phyloP scores from a whole-genome alignment of 805 yeast species.

The Maudiozyma pseudohumilis region DNA sequence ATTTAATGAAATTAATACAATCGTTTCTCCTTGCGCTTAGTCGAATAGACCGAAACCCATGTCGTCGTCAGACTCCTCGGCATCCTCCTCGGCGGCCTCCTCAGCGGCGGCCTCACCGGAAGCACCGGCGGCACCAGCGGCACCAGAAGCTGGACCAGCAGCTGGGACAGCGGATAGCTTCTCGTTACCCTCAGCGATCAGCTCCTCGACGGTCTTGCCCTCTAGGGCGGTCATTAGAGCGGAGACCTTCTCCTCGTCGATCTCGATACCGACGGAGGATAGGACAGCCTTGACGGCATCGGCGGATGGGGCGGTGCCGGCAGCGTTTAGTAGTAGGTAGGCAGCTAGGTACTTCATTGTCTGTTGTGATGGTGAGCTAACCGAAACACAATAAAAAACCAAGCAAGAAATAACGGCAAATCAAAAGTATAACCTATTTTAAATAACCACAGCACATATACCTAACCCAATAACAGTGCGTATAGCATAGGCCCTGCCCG shows the following conservation, averaged over 20 bases:
- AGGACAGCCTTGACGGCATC: constrained; percentile 81
- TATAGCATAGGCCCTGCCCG: no score
- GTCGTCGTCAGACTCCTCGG: constrained; percentile 61
- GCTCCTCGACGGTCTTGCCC: constrained; percentile 85
- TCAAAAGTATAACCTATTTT: background rate
- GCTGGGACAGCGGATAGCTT: constrained; percentile 96
- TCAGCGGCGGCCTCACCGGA: constrained; percentile 39
- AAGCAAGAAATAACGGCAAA: background rate
- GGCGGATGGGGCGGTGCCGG: constrained; percentile 93
- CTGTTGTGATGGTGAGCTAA: no score
- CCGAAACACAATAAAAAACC: no score
- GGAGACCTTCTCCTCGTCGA: constrained; percentile 79
- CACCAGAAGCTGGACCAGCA: constrained; percentile 90
- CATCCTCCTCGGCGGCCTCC: constrained; percentile 55
- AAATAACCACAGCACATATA: background rate
- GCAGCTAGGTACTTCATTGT: constrained; percentile 99
- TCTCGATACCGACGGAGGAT: constrained; percentile 92
- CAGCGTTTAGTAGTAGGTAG: constrained; percentile 94
- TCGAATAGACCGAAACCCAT: constrained; percentile 98
- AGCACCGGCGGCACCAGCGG: constrained; percentile 42
- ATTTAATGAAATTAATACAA: no score
- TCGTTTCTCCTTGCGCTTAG: no score
- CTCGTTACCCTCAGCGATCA: constrained; percentile 89
- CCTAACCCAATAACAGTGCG: no score
- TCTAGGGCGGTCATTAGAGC: constrained; percentile 75